Base-by-base conservation (phyloP, 2,329 filamentous ascomycete species). In the Colletotrichum agaves region DNA sequence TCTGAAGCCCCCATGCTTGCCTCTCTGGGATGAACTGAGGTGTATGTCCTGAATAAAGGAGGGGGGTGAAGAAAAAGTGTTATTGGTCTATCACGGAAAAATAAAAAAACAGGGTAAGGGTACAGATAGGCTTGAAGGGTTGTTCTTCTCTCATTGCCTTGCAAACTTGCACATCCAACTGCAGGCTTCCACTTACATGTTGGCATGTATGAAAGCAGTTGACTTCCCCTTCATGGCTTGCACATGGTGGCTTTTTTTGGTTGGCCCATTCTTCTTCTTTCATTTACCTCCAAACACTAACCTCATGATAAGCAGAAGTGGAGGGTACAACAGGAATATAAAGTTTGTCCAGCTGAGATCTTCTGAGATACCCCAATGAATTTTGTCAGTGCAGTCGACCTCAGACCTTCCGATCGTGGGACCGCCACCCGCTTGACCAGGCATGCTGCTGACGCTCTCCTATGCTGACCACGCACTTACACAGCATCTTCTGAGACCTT, bases 171-270 rank as follows among this genome's bases (percentile, higher is more conserved):
- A 67, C 53, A 35, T 49, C 19, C 5, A 7, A 21, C 46, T 44
- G 61, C 61, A 64, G 41, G 17, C 19, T 58, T 17, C 64, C 61
- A 64, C 61, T 55, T 59, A 63, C 64, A 64, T 33, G 35, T 33
- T 41, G 60, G 31, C 39, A 47, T 58, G 46, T 37, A 59, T 47
- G 64, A 46, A 59, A 58, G 64, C 64, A 37, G 60, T 47, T 31
- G 31, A 57, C 50, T 43, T 58, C 19, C 10, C 33, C 31, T 37
- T 52, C 43, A 31, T 68, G 65, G 61, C 61, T 53, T 58, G 61
- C 17, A 13, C 46, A 46, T 44, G 21, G 47, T 64, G 63, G 44
- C 52, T 11, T 19, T 53, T 33, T 65, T 37, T 33, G 13, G 31
- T 15, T 37, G 10, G 41, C 5, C 15, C 13, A n/a, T 13, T 27